Base-by-base conservation (phyloP, 257 asterid species). In the Prunella vulgaris region DNA sequence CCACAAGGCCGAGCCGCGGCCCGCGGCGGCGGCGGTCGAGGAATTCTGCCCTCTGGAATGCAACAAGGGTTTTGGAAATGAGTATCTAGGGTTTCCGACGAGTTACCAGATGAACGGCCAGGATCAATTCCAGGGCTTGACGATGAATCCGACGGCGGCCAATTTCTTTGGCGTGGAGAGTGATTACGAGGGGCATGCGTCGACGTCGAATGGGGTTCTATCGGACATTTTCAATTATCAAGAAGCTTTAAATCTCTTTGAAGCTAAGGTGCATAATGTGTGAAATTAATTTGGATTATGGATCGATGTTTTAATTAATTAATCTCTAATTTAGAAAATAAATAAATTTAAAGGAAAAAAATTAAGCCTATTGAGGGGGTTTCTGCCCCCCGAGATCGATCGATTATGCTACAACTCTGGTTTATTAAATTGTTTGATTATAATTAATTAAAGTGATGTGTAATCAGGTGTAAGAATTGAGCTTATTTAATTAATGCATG, bases 171-270 rank as follows among this genome's bases (percentile, higher is more conserved):
- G 76, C 6, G 17, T 42, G 1, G 71, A 49, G 51, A 60, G 24
- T 25, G 60, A 78, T 22, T 60, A 40, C 2, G 58, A 56, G 52
- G 61, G 42, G 17, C 4, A 56, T 0, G 6, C 44, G 3, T n/a
- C 66, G 28, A 57, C 51, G 24, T 56, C 79, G 5, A 73, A 52
- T 9, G 79, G 79, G 25, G 57, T 75, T 6, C 10, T 73, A 9
- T 67, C 77, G 9, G 84, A 80, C 58, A 65, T 77, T 33, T 76
- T 74, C 57, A 74, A 73, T 17, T 76, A 69, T 30, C 79, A 76
- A 22, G 84, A 80, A 14, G 77, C 79, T 73, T 64, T 70, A 5
- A 66, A 57, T 49, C 38, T 67, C 14, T 66, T 73, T 4, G 73
- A 71, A 18, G 74, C 79, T 5, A 70, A 69, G 44, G 53, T 78